Base-by-base conservation (phyloP, 345 rosid species). In the Salix suchowensis region DNA sequence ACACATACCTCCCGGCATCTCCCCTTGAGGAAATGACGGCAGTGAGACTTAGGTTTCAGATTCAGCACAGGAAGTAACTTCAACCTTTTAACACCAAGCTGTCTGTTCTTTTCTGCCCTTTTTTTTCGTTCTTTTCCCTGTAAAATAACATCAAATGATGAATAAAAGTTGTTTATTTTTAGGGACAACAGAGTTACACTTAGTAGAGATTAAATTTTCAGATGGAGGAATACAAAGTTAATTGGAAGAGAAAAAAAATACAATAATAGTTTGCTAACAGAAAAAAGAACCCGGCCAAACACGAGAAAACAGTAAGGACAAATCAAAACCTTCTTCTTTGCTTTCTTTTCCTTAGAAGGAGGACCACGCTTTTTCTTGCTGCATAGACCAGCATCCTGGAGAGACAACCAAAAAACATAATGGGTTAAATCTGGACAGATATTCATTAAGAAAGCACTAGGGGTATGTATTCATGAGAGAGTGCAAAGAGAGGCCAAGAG, bases 1-100 rank as follows among this genome's bases (percentile, higher is more conserved):
- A 50, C 10, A 26, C 12, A 71, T 46, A 93, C 98, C 97, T 93
- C 92, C 7, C 86, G 77, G 80, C 97, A 95, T 87, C 91, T 89
- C 48, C 98, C 97, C 67, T 72, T 82, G 76, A 91, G 85, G 86
- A 82, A 91, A 78, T 93, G 98, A 55, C 89, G 94, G 79, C 97
- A 95, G 83, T 81, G 72, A 18, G 65, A 65, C 58, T 90, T 84
- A 62, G 90, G 72, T 81, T 89, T 88, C 28, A 89, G 92, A 77
- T 83, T 90, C 79, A 88, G 72, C 70, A 88, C 87, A 48, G 91
- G 80, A 65, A 80, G 89, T 74, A 96, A 82, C 82, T 91, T 96
- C 83, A 93, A 77, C 87, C 94, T 89, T 77, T 88, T 90, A 72
- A 93, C 92, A n/a, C 97, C 98, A 77, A 89, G 96, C 70, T 87